Evolutionary conservation across 2,329 filamentous ascomycete genomes (phyloP), one percentile per base, ranked within the genome.

Genomic region (Neonectria magnoliae): DNA sequence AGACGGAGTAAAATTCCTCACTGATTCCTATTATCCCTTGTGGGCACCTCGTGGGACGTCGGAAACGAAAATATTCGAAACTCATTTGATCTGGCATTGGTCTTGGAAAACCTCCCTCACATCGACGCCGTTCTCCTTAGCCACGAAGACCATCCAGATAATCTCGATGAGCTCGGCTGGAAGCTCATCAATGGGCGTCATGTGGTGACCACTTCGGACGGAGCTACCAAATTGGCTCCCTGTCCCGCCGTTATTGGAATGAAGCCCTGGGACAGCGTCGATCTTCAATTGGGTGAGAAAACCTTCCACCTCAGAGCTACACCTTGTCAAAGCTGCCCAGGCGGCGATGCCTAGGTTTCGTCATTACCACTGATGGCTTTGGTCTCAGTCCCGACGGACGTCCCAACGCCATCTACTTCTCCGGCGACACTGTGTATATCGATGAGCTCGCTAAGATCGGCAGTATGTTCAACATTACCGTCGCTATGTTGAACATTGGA

Each of bases 21-120:
- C 82, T 0, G 81, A 85, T 48, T 82, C 82, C 1, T 82, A 66
- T 84, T 85, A 69, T 80, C 80, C 0, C 78, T 78, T 1, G 44
- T 22, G 16, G 22, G 44, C 5, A 48, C 45, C 14, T 5, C 8
- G 8, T 48, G 22, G 20, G 25, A 48, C 16, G 14, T 48, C 8
- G 25, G 45, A 14, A 13, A 22, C 2, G 25, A 8, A 9, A n/a
- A 22, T 5, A 16, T 48, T 5, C 29, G 5, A 29, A 16, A 20
- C 20, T 8, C 27, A 9, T 29, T 20, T 11, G 50, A 52, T 5
- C 29, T 29, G 5, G 29, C 31, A n/a, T 14, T 52, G 29, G 13
- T 13, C 5, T 20, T 52, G 29, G 31, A 52, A 5, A 27, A 52
- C 7, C 27, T 52, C 6, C 50, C 50, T 9, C 29, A 36, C 31